Evolutionary conservation across 805 yeast species (phyloP).

Genomic region (Kurtzmaniella cleridarum): DNA sequence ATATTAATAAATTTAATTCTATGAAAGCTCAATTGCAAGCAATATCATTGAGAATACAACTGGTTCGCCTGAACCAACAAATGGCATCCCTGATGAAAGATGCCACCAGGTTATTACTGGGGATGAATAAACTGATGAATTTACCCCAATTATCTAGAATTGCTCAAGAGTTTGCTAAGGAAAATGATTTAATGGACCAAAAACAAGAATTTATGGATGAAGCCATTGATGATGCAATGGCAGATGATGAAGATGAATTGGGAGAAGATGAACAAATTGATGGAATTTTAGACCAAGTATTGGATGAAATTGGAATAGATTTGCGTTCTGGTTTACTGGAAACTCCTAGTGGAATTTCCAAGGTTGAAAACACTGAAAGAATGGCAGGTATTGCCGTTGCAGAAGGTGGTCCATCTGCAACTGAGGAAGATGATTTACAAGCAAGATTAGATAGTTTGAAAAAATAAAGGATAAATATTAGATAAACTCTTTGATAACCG

Average conservation of each 20-base stretch:
- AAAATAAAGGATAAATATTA: conserved; percentile 25
- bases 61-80: conserved; percentile 89
- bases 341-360: conserved; percentile 37
- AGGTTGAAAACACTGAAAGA: conserved; percentile 26
- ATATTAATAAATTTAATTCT: conserved; percentile 80
- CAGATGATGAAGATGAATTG: conserved; percentile 65
- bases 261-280: conserved; percentile 87
- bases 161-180: conserved; percentile 92
- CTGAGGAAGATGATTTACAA: conserved; percentile 78
- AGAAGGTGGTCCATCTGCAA: conserved; percentile 13
- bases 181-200: conserved; percentile 96
- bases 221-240: conserved; percentile 95
- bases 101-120: conserved; percentile 77
- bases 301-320: conserved; percentile 95
- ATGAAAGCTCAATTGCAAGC: conserved; percentile 97
- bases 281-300: conserved; percentile 82
- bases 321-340: conserved; percentile 47
- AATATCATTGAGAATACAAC: conserved; percentile 82
- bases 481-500: too few species aligned
- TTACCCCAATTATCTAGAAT: conserved; percentile 83
- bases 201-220: conserved; percentile 99
- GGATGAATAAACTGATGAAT: conserved; percentile 89
- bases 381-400: conserved; percentile 51
- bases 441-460: conserved; percentile 82
- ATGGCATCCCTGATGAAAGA: conserved; percentile 94